Conservation (phyloP, 352 stramenopile species). For the Pythium aquatile region DNA sequence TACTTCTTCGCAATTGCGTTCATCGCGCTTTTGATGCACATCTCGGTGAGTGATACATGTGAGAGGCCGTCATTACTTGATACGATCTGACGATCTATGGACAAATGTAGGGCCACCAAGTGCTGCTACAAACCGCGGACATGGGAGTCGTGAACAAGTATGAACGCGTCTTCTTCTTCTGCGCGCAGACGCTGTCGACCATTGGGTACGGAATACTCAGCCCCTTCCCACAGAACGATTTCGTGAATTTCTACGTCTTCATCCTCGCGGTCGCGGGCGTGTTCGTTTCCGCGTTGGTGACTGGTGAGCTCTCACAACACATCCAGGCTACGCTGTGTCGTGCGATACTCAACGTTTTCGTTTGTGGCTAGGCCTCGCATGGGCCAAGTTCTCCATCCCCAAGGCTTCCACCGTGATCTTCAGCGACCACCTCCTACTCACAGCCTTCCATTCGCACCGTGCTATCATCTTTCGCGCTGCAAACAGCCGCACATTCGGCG, state of each 20-base stretch:
- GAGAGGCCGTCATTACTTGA: neutral
- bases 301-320: constrained; percentile 24
- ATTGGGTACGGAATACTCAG: constrained; percentile 51
- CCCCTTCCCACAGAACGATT: constrained; percentile 41
- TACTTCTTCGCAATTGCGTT: constrained; percentile 41
- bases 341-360: too few species aligned
- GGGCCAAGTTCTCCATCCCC: constrained; percentile 66
- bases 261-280: constrained; percentile 42
- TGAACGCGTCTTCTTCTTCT: constrained; percentile 53
- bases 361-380: constrained; percentile 40
- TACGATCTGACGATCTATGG: neutral
- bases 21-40: constrained; percentile 40
- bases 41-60: constrained; percentile 36
- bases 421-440: constrained; percentile 50
- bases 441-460: constrained; percentile 45
- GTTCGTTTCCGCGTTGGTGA: constrained; percentile 50
- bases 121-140: constrained; percentile 22
- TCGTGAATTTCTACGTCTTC: constrained; percentile 65
- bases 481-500: constrained; percentile 51
- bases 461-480: constrained; percentile 60
- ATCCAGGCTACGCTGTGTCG: too few species aligned
- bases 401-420: constrained; percentile 48
- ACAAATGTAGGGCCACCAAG: constrained; percentile 16
- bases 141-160: constrained; percentile 26
- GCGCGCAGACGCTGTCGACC: constrained; percentile 60